phyloP scores from a whole-genome alignment of 2,329 filamentous ascomycete genomes.

The Sphaerulina vaccinii region DNA sequence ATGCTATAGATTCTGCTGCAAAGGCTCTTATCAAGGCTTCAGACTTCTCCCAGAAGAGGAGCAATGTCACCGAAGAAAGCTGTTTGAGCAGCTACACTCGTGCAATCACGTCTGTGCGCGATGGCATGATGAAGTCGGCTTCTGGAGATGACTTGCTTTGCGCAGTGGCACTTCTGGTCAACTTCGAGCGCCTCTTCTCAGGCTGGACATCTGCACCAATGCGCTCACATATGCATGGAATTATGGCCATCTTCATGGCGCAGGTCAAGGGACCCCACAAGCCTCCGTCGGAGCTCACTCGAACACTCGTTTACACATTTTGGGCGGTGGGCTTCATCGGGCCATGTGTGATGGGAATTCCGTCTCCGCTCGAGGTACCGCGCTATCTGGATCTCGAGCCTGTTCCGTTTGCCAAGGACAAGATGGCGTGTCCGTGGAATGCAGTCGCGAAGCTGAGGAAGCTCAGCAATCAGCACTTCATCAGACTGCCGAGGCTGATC shows the following conservation, averaged over 20 bases:
- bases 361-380: constrained; percentile 19
- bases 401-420: constrained; percentile 15
- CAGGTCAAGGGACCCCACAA: constrained; percentile 7
- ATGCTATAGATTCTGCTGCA: constrained; percentile 18
- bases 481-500: constrained; percentile 20
- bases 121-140: constrained; percentile 14
- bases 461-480: constrained; percentile 21
- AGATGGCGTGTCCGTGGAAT: constrained; percentile 11
- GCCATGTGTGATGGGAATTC: constrained; percentile 19
- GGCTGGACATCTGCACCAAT: constrained; percentile 20
- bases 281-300: constrained; percentile 16
- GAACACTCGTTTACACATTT: constrained; percentile 20
- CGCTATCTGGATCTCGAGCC: constrained; percentile 18
- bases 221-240: constrained; percentile 22
- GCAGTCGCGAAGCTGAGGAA: constrained; percentile 15
- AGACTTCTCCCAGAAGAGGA: constrained; percentile 11
- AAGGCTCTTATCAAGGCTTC: constrained; percentile 21
- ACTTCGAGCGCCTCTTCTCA: constrained; percentile 21
- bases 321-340: constrained; percentile 24
- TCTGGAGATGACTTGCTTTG: constrained; percentile 19
- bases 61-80: constrained; percentile 18
- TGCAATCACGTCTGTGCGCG: constrained; percentile 15
- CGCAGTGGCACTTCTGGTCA: constrained; percentile 18
- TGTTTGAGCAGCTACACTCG: constrained; percentile 20
- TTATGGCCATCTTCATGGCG: constrained; percentile 19